Conservation (phyloP, 2,329 filamentous ascomycete species). For the Cladosporium sp. region DNA sequence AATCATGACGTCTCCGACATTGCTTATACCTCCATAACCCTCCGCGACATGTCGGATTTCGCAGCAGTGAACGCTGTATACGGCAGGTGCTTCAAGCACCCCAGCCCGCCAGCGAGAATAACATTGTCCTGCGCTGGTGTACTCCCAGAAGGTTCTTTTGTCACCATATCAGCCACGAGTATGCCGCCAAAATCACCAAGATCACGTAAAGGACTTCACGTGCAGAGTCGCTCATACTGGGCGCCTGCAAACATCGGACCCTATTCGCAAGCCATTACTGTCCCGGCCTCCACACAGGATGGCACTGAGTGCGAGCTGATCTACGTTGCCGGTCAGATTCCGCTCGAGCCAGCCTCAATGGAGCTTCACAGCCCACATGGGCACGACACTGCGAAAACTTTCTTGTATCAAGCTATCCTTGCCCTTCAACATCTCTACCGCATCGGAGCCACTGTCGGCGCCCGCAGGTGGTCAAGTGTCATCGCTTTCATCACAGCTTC, state of each 20-base stretch:
- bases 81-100: conserved; percentile 65
- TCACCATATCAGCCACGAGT: conserved; percentile 56
- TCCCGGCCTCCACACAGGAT: conserved; percentile 33
- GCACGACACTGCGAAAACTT: conserved; percentile 3
- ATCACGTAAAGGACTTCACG: conserved; percentile 62
- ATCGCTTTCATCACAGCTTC: conserved; percentile 66
- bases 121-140: conserved; percentile 72
- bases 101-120: conserved; percentile 80
- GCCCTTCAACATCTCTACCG: conserved; percentile 87
- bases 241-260: conserved; percentile 96
- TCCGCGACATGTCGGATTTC: conserved; percentile 79
- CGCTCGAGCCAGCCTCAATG: conserved; percentile 80
- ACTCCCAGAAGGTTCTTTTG: conserved; percentile 57
- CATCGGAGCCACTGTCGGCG: conserved; percentile 67
- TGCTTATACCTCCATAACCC: conserved; percentile 57
- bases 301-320: conserved; percentile 38
- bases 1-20: conserved; percentile 27
- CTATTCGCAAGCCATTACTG: conserved; percentile 81
- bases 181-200: conserved; percentile 25
- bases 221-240: conserved; percentile 94
- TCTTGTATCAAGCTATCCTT: conserved; percentile 59
- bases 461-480: conserved; percentile 70
- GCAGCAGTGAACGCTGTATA: conserved; percentile 71
- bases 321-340: conserved; percentile 85
- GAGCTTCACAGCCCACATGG: conserved; percentile 36